These are phyloP conservation scores for Ceratocystis variospora DNA, from an alignment of 2,329 filamentous ascomycete species.

Conservation along the genomic window DNA sequence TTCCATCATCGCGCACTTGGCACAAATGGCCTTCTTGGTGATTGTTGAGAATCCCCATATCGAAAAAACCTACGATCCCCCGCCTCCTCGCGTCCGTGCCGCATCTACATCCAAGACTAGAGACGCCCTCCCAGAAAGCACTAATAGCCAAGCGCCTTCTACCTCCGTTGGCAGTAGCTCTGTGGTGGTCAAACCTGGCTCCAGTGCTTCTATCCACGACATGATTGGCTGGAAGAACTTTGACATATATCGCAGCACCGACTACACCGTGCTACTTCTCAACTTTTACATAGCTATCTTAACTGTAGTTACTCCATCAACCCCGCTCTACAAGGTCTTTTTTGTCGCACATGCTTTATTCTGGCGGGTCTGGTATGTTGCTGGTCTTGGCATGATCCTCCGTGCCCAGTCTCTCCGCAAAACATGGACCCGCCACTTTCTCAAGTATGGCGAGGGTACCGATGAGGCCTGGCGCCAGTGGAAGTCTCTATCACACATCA, in stretches of 20 bases:
- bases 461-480: slow-evolving; percentile 94
- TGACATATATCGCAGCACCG: slow-evolving; percentile 76
- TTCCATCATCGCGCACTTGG: slow-evolving; percentile 84
- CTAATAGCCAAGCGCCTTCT: slow-evolving; percentile 21
- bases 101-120: slow-evolving; percentile 25
- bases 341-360: slow-evolving; percentile 68
- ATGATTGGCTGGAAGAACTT: slow-evolving; percentile 71
- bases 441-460: slow-evolving; percentile 85
- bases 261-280: slow-evolving; percentile 66
- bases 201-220: slow-evolving; percentile 61
- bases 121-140: slow-evolving; percentile 4
- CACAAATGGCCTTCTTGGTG: slow-evolving; percentile 85
- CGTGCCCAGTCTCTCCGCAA: slow-evolving; percentile 79
- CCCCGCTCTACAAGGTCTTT: slow-evolving; percentile 56
- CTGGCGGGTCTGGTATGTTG: slow-evolving; percentile 85
- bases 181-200: slow-evolving; percentile 25
- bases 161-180: slow-evolving; percentile 22
- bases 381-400: slow-evolving; percentile 76
- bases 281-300: slow-evolving; percentile 61
- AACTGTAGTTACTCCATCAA: slow-evolving; percentile 63
- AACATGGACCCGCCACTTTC: slow-evolving; percentile 91
- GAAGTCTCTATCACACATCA: slow-evolving; percentile 91
- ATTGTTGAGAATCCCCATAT: slow-evolving; percentile 95
- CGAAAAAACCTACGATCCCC: slow-evolving; percentile 91
- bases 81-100: slow-evolving; percentile 53